These are phyloP conservation scores for Elongisporangium anandrum DNA, from an alignment of 352 stramenopile genomes.

Conservation along the genomic window DNA sequence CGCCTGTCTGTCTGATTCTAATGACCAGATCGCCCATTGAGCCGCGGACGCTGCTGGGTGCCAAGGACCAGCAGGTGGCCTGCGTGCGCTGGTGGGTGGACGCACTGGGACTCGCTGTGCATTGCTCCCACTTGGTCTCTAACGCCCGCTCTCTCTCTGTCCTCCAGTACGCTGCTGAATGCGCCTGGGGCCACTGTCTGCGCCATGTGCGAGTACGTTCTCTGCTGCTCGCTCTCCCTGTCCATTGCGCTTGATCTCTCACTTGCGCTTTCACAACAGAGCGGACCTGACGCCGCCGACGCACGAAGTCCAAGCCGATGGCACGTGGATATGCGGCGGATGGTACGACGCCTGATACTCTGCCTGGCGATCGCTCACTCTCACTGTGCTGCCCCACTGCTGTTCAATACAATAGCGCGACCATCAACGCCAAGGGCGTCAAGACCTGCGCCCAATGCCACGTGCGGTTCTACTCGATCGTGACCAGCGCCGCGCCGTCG, in stretches of 20 bases:
- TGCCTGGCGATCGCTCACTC: neutral
- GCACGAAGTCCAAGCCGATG: conserved; percentile 64
- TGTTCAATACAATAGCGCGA: conserved; percentile 22
- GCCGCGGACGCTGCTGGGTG: conserved; percentile 54
- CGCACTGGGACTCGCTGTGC: no score
- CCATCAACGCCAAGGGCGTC: conserved; percentile 50
- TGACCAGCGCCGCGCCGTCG: conserved; percentile 60
- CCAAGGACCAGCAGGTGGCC: conserved; percentile 47
- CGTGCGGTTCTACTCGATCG: conserved; percentile 54
- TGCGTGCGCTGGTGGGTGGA: conserved; percentile 46
- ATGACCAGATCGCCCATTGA: conserved; percentile 15
- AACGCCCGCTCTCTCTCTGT: neutral
- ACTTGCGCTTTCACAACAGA: conserved; percentile 13
- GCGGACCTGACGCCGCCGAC: conserved; percentile 56
- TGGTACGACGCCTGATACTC: conserved; percentile 35
- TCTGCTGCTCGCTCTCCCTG: neutral
- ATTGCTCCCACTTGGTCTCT: conserved; percentile 5
- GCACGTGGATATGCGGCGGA: conserved; percentile 65
- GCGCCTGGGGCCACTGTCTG: conserved; percentile 40
- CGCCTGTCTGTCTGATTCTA: neutral
- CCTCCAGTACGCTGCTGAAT: conserved; percentile 67
- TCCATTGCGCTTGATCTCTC: neutral
- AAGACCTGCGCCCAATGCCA: conserved; percentile 62
- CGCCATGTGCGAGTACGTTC: conserved; percentile 67
- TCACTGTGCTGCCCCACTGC: neutral